These are phyloP conservation scores for Backusella psychrophila DNA, from an alignment of 192 early-diverging fungal genomes.

Conservation along the genomic window DNA sequence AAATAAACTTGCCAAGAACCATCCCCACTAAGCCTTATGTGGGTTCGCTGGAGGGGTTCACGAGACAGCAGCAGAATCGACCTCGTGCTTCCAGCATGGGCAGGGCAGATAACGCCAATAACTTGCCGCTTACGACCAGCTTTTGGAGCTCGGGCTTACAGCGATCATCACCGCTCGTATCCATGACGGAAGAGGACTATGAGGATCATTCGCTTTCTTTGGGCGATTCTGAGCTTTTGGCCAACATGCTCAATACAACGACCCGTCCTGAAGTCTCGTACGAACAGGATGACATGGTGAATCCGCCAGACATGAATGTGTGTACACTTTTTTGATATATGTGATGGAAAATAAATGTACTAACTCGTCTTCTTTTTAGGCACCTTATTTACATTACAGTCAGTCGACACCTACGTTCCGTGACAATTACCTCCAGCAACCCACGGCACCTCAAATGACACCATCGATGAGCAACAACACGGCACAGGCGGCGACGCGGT, in stretches of 20 bases:
- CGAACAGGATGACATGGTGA: neutral
- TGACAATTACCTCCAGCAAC: neutral
- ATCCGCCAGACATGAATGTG: neutral
- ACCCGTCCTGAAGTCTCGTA: neutral
- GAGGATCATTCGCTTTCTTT: conserved; percentile 2
- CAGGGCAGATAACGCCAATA: neutral
- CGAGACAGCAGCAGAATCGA: neutral
- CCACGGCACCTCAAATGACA: neutral
- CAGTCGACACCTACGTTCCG: neutral
- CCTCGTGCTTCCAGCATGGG: conserved; percentile 10
- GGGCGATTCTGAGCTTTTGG: conserved; percentile 23
- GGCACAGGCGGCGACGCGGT: conserved; percentile 69
- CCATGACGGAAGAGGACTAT: neutral
- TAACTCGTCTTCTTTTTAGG: neutral
- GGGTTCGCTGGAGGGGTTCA: neutral
- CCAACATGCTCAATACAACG: conserved; percentile 14
- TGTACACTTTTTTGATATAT: neutral
- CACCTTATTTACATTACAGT: neutral
- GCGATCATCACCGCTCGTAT: conserved; percentile 1
- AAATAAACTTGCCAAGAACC: neutral
- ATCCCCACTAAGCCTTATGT: neutral
- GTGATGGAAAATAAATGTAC: neutral
- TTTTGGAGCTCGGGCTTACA: neutral
- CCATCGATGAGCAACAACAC: neutral
- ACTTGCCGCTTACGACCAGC: neutral